Percentiles rank a stretch among this genome's conserved stretches.
phyloP scores from a whole-genome alignment of 2,329 filamentous ascomycete genomes.

The Penicillium occitanis region DNA sequence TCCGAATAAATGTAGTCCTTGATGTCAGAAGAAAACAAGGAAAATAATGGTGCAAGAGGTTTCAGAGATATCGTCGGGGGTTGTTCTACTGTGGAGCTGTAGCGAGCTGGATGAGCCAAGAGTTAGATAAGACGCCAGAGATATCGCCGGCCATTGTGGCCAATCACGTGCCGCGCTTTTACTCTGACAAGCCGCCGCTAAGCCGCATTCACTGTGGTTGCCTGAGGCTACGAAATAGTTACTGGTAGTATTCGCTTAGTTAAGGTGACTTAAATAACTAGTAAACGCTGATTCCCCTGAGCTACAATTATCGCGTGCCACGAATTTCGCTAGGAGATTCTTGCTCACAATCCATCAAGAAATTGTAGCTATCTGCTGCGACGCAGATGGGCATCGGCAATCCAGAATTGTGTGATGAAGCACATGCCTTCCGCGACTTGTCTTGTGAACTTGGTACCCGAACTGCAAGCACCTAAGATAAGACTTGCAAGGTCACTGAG shows the following conservation, averaged over 20 bases:
- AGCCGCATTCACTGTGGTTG: not conserved
- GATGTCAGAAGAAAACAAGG: not conserved
- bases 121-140: constrained; percentile 3
- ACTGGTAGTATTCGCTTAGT: not conserved
- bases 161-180: not conserved
- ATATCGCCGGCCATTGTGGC: not conserved
- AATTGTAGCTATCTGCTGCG: not conserved
- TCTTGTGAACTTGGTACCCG: not conserved
- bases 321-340: too few relatives aligned
- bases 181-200: not conserved
- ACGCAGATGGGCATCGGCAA: not conserved
- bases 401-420: not conserved
- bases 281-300: not conserved
- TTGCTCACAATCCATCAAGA: not conserved
- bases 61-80: not conserved
- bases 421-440: not conserved
- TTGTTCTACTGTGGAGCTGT: not conserved
- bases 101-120: constrained; percentile 12
- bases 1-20: not conserved
- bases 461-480: not conserved
- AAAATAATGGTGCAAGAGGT: not conserved
- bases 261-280: not conserved
- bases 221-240: not conserved
- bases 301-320: not conserved
- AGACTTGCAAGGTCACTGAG: not conserved